Evolutionary conservation across 352 stramenopile species (phyloP), one percentile per base, ranked within the genome.

Genomic region (Pythium utonaiense): DNA sequence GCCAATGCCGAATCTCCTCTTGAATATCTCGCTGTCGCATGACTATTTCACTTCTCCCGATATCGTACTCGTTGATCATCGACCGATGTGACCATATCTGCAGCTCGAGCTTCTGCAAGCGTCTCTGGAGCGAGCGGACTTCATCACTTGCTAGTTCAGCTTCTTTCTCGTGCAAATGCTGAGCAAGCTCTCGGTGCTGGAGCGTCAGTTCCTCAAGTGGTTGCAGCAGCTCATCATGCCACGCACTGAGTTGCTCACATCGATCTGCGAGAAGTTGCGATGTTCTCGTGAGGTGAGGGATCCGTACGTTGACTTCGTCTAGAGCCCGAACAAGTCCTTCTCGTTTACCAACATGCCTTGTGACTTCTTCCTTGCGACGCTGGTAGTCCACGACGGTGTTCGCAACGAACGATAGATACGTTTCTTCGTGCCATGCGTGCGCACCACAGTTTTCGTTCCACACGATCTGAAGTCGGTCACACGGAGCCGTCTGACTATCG

Each of bases 11-110:
- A 4, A 57, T 24, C 49, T 70, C 62, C 2, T 27, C 51, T 7
- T 57, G 34, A 19, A 64, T 24, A 6, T 57, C 55, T 6, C 31
- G 31, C 25, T 44, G 27, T 3, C 31, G 49, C 14, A 17, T 21
- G 1, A n/a, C 17, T 7, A 61, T 4, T 25, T 70, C 62, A 19
- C 14, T n/a, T n/a, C 40, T 22, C 5, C 49, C 55, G 3, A 70
- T 36, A 17, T 70, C 57, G 33, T 65, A 70, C 38, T 70, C 62
- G 6, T 50, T 25, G 17, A 57, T 52, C 33, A 61, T 62, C 6
- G 56, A n/a, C 28, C 24, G 27, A n/a, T 65, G 50, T 1, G 56
- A 57, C 62, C 62, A 70, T n/a, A 65, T 48, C n/a, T 57, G 40
- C 13, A 14, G 30, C 27, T 62, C 57, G 3, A 65, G 25, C 34